phyloP scores from a whole-genome alignment of 1,284 basidiomycete species.

The Filobasidium uniguttulatum region DNA sequence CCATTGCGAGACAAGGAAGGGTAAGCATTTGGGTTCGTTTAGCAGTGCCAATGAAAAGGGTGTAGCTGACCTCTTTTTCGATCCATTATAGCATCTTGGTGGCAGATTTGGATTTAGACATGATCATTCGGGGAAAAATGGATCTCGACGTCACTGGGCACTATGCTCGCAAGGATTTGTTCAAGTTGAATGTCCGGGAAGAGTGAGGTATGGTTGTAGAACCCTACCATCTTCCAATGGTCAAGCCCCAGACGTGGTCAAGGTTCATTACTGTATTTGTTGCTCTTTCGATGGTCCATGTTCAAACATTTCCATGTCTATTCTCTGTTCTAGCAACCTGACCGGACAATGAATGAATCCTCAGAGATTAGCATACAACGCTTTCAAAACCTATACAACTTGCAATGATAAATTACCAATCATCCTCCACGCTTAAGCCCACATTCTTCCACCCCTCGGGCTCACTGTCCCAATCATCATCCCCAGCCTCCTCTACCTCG shows the following conservation, averaged over 20 bases:
- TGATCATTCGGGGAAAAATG: slow-evolving; percentile 50
- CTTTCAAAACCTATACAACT: neutral
- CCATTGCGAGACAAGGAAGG: slow-evolving; percentile 48
- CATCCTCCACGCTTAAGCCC: slow-evolving; percentile 16
- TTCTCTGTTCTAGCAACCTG: too few species aligned
- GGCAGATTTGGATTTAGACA: slow-evolving; percentile 50
- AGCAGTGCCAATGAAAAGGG: neutral
- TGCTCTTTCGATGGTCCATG: too few species aligned
- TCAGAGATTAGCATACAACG: too few species aligned
- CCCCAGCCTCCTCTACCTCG: slow-evolving; percentile 10
- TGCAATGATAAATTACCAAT: slow-evolving; percentile 12
- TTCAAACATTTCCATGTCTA: too few species aligned
- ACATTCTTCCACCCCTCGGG: slow-evolving; percentile 22
- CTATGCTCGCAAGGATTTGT: slow-evolving; percentile 48
- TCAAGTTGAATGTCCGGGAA: slow-evolving; percentile 9
- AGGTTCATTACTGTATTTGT: too few species aligned
- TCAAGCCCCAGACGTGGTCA: too few species aligned
- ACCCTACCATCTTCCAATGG: too few species aligned
- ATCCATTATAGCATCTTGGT: slow-evolving; percentile 40
- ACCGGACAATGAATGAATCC: too few species aligned
- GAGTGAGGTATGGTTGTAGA: too few species aligned
- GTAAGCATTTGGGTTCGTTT: too few species aligned
- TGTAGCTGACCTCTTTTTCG: too few species aligned
- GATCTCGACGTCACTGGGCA: slow-evolving; percentile 55
- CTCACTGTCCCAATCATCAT: slow-evolving; percentile 25